Evolutionary conservation across 306 rosid genomes (phyloP).

Genomic region (Prunus mira): DNA sequence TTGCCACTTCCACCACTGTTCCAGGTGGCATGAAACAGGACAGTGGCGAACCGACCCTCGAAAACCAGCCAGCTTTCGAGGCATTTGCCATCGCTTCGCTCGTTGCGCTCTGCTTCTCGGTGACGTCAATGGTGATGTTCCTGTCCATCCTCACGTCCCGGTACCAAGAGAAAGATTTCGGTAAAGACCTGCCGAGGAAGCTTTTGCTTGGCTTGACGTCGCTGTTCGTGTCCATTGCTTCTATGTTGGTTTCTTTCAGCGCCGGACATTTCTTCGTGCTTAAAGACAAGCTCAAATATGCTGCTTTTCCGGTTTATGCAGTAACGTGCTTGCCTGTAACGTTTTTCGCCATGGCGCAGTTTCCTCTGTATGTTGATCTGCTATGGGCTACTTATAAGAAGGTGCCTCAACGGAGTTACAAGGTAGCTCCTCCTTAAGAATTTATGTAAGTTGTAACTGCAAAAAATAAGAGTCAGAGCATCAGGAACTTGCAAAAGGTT

Average conservation of each 20-base stretch:
- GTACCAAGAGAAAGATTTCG: conserved; percentile 43
- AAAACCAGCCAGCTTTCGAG: conserved; percentile 30
- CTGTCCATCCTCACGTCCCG: conserved; percentile 48
- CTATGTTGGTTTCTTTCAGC: conserved; percentile 45
- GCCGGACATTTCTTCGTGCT: conserved; percentile 47
- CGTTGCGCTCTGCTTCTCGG: conserved; percentile 45
- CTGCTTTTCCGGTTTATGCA: conserved; percentile 27
- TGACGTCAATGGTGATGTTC: conserved; percentile 47
- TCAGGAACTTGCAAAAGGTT: too few relatives aligned
- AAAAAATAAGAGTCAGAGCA: too few relatives aligned
- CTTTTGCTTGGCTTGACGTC: conserved; percentile 43
- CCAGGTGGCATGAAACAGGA: conserved; percentile 31
- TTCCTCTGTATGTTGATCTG: conserved; percentile 48
- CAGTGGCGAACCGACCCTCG: conserved; percentile 25
- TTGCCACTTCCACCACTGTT: conserved; percentile 17
- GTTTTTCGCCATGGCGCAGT: conserved; percentile 42
- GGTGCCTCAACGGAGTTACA: not conserved
- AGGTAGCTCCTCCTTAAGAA: conserved; percentile 34
- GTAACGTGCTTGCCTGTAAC: conserved; percentile 39
- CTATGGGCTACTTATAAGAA: conserved; percentile 26
- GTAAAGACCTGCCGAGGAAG: conserved; percentile 28
- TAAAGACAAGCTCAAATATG: conserved; percentile 18
- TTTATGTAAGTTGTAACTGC: too few relatives aligned
- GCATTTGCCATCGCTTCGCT: conserved; percentile 35
- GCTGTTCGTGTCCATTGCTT: conserved; percentile 41